A percentile compares a stretch with the other conserved stretches of the same genome.
Evolutionary conservation across 768 basidiomycete genomes (phyloP).

Genomic region (Coprinellus micaceus): DNA sequence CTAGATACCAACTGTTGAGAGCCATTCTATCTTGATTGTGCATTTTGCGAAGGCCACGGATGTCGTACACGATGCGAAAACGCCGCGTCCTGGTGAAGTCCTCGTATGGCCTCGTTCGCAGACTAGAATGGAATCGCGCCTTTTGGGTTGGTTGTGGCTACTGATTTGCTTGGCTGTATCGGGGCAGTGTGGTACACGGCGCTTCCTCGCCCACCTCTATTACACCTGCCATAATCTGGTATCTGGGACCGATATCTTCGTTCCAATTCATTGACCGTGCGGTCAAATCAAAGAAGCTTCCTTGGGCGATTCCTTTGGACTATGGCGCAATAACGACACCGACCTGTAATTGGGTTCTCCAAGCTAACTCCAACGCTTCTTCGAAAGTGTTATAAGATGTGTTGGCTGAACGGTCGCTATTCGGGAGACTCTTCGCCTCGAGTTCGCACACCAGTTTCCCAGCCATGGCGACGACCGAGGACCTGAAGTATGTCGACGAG

Average conservation of each 20-base stretch:
- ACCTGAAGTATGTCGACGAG: slow-evolving; percentile 12
- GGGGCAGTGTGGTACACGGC: neutral
- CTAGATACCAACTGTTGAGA: no score
- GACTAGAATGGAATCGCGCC: no score
- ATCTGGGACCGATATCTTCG: neutral
- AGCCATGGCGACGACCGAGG: slow-evolving; percentile 18
- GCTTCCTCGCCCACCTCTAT: neutral
- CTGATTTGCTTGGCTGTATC: neutral
- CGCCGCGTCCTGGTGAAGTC: no score
- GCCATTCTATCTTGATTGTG: no score
- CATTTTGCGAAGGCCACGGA: no score
- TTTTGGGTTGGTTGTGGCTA: neutral
- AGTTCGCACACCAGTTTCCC: neutral
- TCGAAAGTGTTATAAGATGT: neutral
- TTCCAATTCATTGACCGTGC: neutral
- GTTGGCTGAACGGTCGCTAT: neutral
- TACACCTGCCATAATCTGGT: neutral
- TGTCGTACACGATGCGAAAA: no score
- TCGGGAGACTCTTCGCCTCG: slow-evolving; percentile 1
- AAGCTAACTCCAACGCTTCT: neutral
- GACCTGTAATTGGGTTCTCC: neutral
- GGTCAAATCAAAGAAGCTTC: slow-evolving; percentile 1
- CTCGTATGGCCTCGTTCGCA: no score
- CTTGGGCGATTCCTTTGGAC: neutral
- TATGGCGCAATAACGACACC: neutral